Percentiles rank a stretch among this genome's conserved stretches.
Conservation (phyloP, 495 filamentous ascomycete species). For the Staphylotrichum tortipilum region DNA sequence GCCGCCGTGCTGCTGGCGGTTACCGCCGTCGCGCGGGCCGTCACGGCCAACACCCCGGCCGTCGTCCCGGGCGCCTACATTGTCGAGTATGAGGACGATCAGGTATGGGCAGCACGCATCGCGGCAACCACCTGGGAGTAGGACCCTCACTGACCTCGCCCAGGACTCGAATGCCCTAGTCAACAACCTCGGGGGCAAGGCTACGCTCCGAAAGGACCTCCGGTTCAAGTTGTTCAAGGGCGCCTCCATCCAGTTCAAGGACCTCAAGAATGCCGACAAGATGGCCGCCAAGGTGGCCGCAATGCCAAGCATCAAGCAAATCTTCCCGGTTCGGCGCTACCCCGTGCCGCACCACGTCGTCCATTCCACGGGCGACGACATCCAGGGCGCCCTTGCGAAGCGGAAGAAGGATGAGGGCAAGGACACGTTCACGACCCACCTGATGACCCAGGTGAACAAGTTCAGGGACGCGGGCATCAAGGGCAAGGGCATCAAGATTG, state of each 20-base stretch:
- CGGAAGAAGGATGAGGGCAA: slow-evolving; percentile 26
- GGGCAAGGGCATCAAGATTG: slow-evolving; percentile 42
- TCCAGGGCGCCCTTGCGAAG: slow-evolving; percentile 22
- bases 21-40: slow-evolving; percentile 20
- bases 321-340: slow-evolving; percentile 39
- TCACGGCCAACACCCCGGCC: slow-evolving; percentile 14
- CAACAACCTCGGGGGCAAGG: slow-evolving; percentile 29
- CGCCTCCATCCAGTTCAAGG: slow-evolving; percentile 39
- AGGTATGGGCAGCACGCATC: slow-evolving; percentile 29
- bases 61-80: slow-evolving; percentile 39
- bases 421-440: slow-evolving; percentile 35
- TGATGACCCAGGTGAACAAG: slow-evolving; percentile 44
- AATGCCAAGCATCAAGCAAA: slow-evolving; percentile 36
- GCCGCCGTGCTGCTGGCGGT: slow-evolving; percentile 29
- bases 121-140: background rate
- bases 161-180: slow-evolving; percentile 35
- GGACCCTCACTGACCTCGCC: no score
- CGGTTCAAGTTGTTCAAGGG: slow-evolving; percentile 42
- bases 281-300: slow-evolving; percentile 30
- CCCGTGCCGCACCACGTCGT: slow-evolving; percentile 36
- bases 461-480: slow-evolving; percentile 35
- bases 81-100: slow-evolving; percentile 39
- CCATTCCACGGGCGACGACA: slow-evolving; percentile 32
- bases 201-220: slow-evolving; percentile 35
- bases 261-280: slow-evolving; percentile 32